Base-by-base conservation (phyloP, 2,329 filamentous ascomycete genomes). In the Clonostachys solani region DNA sequence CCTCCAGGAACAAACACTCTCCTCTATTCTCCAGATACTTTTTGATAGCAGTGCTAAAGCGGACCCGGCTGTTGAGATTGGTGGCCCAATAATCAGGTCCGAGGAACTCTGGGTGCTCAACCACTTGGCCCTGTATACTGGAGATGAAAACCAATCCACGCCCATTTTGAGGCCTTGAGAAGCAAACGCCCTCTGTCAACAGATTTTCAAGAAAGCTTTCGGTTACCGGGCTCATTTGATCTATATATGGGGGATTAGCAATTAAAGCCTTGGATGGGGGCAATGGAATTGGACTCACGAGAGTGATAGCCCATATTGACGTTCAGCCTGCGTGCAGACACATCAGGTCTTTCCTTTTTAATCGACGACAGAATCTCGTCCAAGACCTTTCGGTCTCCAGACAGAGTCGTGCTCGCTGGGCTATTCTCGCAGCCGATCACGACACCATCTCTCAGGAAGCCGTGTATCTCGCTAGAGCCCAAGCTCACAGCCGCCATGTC, bases 301-400 rank as follows among this genome's bases (percentile, higher is more conserved):
- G 74, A 77, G 55, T 78, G 74, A 44, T 77, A 78, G 0, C 73
- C 74, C 0, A 64, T 72, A 40, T 75, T 69, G 1, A 77, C 65
- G 2, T 54, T 51, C 9, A 78, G 57, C 1, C 61, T 13, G 3
- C 67, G 57, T 0, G 62, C 60, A 43, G 69, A 70, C 42, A 54
- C 65, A 2, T 56, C 61, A 0, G 65, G 61, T 6, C 55, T 40
- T 4, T 46, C 46, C 5, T 45, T 51, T 8, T 57, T 49, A 2
- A 61, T 36, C 2, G 58, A 15, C 2, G 44, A 46, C 42, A 56
- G 52, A 0, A 59, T 50, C 12, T 60, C 47, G 1, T 54, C 43
- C 12, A 67, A 52, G 1, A 56, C 59, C 2, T 57, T 54, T 4
- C 36, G 40, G 19, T 66, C 62, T 2, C 66, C 66, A 2, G 62